phyloP scores from a whole-genome alignment of 257 asterid species.

The Solanum pimpinellifolium region DNA sequence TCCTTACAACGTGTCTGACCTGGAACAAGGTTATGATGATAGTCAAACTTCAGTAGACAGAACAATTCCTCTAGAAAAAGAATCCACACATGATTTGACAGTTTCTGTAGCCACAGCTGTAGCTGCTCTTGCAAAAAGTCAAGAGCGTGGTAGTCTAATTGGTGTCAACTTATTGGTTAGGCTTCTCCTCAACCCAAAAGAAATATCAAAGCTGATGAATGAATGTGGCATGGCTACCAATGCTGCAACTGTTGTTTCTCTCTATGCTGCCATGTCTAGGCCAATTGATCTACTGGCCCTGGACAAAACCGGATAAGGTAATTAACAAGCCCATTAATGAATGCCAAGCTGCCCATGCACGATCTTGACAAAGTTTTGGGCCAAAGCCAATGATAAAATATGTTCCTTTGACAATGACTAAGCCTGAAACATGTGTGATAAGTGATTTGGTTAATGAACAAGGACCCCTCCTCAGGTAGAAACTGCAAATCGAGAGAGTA shows the following conservation, averaged over 20 bases:
- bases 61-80: too few species aligned
- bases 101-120: slow-evolving; percentile 21
- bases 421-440: neutral
- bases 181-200: slow-evolving; percentile 24
- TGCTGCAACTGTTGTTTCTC: neutral
- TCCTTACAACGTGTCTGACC: too few species aligned
- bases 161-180: slow-evolving; percentile 20
- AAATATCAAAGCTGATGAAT: slow-evolving; percentile 19
- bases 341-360: neutral
- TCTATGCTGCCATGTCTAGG: neutral
- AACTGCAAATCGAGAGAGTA: neutral
- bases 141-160: slow-evolving; percentile 10
- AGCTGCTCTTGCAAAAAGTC: slow-evolving; percentile 15
- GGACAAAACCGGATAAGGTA: neutral
- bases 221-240: neutral
- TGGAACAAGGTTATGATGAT: too few species aligned
- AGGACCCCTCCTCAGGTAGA: slow-evolving; percentile 3
- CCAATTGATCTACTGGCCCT: neutral
- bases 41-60: too few species aligned
- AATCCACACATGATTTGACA: neutral
- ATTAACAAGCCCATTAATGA: neutral
- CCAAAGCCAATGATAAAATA: neutral
- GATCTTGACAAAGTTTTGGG: neutral
- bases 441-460: slow-evolving; percentile 4
- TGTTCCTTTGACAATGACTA: neutral